Evolutionary conservation across 768 basidiomycete genomes (phyloP), one percentile per base, ranked within the genome.

Genomic region (Leccinum olivaceopallidum): DNA sequence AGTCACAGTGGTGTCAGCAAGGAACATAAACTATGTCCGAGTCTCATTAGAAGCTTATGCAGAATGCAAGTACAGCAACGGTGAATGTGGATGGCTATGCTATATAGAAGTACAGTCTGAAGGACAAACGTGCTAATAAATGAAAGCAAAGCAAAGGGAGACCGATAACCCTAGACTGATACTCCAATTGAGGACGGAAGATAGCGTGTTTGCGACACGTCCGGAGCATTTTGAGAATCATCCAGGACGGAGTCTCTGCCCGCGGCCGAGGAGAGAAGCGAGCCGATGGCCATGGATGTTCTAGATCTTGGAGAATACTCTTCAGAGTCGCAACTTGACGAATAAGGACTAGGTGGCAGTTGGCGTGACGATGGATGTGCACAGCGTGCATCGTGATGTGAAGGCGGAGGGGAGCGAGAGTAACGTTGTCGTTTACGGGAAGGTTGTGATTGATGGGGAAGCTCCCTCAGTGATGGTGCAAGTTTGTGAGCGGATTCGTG

Each of bases 281-380:
- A 89, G 28, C 87, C 89, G 65, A 93, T 92, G 49, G 88, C 85
- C 90, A 92, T 92, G 39, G 87, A 86, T 16, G 83, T 84, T 58
- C 86, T 80, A 57, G 88, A 85, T 53, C 86, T 83, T 49, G 89
- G 88, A 1, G 89, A 90, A 66, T 83, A 87, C 63, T 85, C 85
- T 53, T 83, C 83, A 16, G 87, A 86, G 59, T 85, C 83, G 60
- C 87, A 87, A 39, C 84, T 81, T 14, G 87, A 84, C 16, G 88
- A 88, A 26, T 88, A 89, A 2, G 90, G 88, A 7, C 89, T 90
- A 4, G 87, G 88, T 2, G 89, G 87, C 13, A 87, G 78, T 63
- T 87, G 80, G 65, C 69, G 80, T 77, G 67, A 81, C 39, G 60
- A 66, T 58, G 62, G 78, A 62, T 74, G 72, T 39, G 74, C 75